phyloP scores from a whole-genome alignment of 2,329 filamentous ascomycete genomes.

The Aureobasidium namibiae region DNA sequence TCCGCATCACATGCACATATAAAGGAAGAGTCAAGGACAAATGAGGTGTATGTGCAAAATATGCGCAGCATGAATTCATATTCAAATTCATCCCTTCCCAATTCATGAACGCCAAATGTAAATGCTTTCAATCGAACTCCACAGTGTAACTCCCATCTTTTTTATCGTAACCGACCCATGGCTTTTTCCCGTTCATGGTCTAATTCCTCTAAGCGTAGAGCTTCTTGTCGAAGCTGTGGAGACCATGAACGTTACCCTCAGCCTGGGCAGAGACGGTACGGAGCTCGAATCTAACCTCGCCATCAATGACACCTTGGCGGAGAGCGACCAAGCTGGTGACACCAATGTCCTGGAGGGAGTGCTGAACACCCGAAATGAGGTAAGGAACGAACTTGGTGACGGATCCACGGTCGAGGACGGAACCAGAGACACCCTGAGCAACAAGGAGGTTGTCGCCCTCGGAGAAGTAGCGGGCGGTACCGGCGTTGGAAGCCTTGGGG shows the following conservation, averaged over 20 bases:
- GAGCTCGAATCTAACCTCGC: conserved; percentile 83
- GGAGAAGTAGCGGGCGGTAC: conserved; percentile 96
- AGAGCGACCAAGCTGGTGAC: conserved; percentile 70
- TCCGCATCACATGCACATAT: background rate
- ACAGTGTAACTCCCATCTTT: conserved; percentile 7
- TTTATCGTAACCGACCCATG: background rate
- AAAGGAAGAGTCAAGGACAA: background rate
- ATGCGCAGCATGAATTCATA: conserved; percentile 8
- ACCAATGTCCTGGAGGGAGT: conserved; percentile 94
- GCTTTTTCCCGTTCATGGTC: background rate
- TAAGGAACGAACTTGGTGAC: conserved; percentile 95
- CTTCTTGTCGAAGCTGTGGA: conserved; percentile 99
- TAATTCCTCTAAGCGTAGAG: conserved; percentile 63
- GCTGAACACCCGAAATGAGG: conserved; percentile 88
- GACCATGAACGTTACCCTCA: conserved; percentile 90
- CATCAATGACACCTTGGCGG: conserved; percentile 64
- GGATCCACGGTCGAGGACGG: conserved; percentile 73
- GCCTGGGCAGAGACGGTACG: conserved; percentile 89
- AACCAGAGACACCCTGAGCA: conserved; percentile 89
- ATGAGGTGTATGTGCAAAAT: background rate
- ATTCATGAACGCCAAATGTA: conserved; percentile 11
- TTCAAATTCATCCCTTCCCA: conserved; percentile 1
- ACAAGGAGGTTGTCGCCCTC: conserved; percentile 92
- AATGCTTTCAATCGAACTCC: conserved; percentile 12
- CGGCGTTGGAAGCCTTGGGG: conserved; percentile 70